Evolutionary conservation across 164 flowering plant species (phyloP).

Genomic region (Sedum album): DNA sequence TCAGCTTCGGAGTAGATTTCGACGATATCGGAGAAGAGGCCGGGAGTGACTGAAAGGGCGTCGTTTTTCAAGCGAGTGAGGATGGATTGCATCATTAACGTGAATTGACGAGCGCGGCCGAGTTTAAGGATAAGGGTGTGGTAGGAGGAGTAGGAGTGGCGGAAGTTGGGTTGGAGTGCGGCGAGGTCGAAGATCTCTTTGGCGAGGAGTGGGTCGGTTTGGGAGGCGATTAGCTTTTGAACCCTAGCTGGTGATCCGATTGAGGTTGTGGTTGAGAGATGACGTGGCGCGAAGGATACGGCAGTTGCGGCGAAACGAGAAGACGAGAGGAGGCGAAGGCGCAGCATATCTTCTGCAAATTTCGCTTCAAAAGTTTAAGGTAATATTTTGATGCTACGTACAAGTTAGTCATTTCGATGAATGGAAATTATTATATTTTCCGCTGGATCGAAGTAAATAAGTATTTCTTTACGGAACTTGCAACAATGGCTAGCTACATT

Average conservation of each 20-base stretch:
- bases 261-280: not conserved
- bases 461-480: too few species aligned
- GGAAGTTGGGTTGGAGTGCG: conserved; percentile 57
- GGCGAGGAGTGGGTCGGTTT: conserved; percentile 78
- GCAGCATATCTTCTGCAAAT: too few species aligned
- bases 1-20: conserved; percentile 53
- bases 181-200: conserved; percentile 85
- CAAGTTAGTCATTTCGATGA: too few species aligned
- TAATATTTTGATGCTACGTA: too few species aligned
- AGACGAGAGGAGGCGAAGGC: too few species aligned
- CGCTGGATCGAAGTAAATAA: too few species aligned
- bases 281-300: not conserved
- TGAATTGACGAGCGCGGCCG: conserved; percentile 51
- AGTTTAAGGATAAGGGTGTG: conserved; percentile 71
- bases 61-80: conserved; percentile 30
- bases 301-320: not conserved
- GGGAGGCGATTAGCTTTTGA: conserved; percentile 65
- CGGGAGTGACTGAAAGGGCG: conserved; percentile 22
- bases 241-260: conserved; percentile 56
- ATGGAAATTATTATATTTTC: too few species aligned
- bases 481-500: too few species aligned
- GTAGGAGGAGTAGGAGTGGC: conserved; percentile 53
- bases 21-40: conserved; percentile 47
- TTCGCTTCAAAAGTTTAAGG: too few species aligned
- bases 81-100: conserved; percentile 46